A percentile compares a stretch with the other conserved stretches of the same genome.
Evolutionary conservation across 2,329 filamentous ascomycete species (phyloP).

Genomic region (Lizonia empirigonia): DNA sequence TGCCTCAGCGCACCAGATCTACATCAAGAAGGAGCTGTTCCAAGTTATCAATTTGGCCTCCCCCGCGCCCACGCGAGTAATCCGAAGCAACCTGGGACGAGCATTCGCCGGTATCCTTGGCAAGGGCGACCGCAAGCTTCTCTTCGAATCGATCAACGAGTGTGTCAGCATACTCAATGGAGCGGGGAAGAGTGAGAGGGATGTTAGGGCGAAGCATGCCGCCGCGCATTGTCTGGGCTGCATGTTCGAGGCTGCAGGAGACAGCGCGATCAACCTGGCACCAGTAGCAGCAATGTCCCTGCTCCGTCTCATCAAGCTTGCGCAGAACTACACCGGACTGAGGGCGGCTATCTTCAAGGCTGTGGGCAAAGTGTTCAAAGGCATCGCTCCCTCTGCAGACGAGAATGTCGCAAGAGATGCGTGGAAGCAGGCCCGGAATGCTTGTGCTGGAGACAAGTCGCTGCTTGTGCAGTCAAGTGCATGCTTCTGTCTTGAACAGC

Average conservation of each 20-base stretch:
- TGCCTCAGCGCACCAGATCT: conserved; percentile 85
- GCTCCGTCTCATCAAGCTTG: conserved; percentile 78
- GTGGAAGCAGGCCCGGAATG: conserved; percentile 87
- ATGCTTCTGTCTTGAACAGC: conserved; percentile 76
- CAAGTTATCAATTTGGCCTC: conserved; percentile 84
- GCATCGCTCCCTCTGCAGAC: conserved; percentile 78
- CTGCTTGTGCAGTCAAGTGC: conserved; percentile 78
- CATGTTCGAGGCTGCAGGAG: conserved; percentile 88
- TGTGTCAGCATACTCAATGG: conserved; percentile 73
- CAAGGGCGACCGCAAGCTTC: conserved; percentile 84
- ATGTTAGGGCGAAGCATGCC: conserved; percentile 81
- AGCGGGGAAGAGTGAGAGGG: conserved; percentile 75
- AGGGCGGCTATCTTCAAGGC: conserved; percentile 78
- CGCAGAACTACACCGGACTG: conserved; percentile 79
- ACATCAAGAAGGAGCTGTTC: conserved; percentile 91
- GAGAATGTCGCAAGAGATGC: conserved; percentile 85
- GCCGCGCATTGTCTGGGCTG: conserved; percentile 86
- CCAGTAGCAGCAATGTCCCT: conserved; percentile 73
- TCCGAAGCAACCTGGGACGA: conserved; percentile 85
- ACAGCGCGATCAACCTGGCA: conserved; percentile 86
- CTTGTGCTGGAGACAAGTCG: conserved; percentile 80
- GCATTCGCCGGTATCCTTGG: conserved; percentile 83
- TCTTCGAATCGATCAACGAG: conserved; percentile 95
- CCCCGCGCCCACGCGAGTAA: conserved; percentile 83
- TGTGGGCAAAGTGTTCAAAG: conserved; percentile 75